These are phyloP conservation scores for Trametes cinnabarina DNA, from an alignment of 768 basidiomycete genomes.

Conservation along the genomic window DNA sequence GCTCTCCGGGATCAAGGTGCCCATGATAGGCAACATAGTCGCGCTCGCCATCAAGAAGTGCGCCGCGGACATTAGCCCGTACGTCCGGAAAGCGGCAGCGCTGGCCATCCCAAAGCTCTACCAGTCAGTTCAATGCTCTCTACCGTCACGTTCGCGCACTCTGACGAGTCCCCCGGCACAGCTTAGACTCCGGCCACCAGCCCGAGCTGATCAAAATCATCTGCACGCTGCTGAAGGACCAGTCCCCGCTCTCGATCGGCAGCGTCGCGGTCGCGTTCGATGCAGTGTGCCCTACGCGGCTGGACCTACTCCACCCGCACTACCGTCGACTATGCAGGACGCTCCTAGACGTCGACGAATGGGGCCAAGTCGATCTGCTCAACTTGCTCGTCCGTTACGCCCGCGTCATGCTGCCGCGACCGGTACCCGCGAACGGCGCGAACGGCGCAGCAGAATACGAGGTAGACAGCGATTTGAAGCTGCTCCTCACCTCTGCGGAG, in stretches of 20 bases:
- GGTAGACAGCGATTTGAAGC: constrained; percentile 72
- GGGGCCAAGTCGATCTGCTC: constrained; percentile 87
- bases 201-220: constrained; percentile 69
- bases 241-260: constrained; percentile 85
- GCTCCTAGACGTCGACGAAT: constrained; percentile 92
- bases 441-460: constrained; percentile 43
- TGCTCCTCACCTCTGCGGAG: constrained; percentile 69
- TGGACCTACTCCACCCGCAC: constrained; percentile 86
- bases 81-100: constrained; percentile 91
- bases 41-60: constrained; percentile 90
- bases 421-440: constrained; percentile 37
- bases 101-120: constrained; percentile 85
- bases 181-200: constrained; percentile 72
- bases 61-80: constrained; percentile 87
- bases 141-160: constrained; percentile 9
- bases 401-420: constrained; percentile 75
- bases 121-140: constrained; percentile 46
- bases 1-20: constrained; percentile 86
- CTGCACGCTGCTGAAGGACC: constrained; percentile 62
- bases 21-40: constrained; percentile 83
- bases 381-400: constrained; percentile 80
- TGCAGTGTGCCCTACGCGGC: constrained; percentile 78
- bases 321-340: constrained; percentile 81
- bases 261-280: constrained; percentile 84
- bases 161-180: constrained; percentile 31